phyloP scores from a whole-genome alignment of 345 rosid genomes.

The Lepidium africanum region DNA sequence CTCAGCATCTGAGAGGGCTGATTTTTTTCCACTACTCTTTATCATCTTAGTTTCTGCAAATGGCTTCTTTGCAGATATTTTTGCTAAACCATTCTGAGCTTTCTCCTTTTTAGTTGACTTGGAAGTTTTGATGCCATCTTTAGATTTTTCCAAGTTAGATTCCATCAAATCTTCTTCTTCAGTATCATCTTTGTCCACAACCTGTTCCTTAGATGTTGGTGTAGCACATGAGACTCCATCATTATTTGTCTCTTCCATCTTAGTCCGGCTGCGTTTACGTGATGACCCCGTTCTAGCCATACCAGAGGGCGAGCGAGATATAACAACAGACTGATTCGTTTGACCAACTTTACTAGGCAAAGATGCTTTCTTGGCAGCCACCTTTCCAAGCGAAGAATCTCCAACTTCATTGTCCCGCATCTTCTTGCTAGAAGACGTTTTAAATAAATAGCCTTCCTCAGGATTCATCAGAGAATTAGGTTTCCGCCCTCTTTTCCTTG shows the following conservation, averaged over 20 bases:
- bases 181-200: conserved; percentile 14
- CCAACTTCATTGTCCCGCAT: conserved; percentile 22
- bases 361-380: conserved; percentile 32
- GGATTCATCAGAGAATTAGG: conserved; percentile 62
- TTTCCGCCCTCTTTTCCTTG: conserved; percentile 51
- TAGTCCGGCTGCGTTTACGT: conserved; percentile 28
- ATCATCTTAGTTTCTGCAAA: conserved; percentile 11
- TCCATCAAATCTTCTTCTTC: conserved; percentile 25
- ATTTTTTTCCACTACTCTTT: conserved; percentile 7
- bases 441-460: conserved; percentile 46
- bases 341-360: conserved; percentile 17
- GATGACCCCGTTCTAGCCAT: conserved; percentile 11
- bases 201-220: conserved; percentile 5
- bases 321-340: conserved; percentile 25
- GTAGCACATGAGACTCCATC: conserved; percentile 25
- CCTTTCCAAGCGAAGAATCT: conserved; percentile 19
- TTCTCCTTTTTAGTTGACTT: conserved; percentile 22
- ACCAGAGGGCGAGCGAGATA: conserved; percentile 14
- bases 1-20: conserved; percentile 8
- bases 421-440: conserved; percentile 24
- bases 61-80: conserved; percentile 23
- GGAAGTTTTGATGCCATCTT: conserved; percentile 20
- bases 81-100: conserved; percentile 6
- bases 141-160: conserved; percentile 16
- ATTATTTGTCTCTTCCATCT: conserved; percentile 27